These are phyloP conservation scores for Claviceps citrina DNA, from an alignment of 2,329 filamentous ascomycete genomes.

Conservation along the genomic window DNA sequence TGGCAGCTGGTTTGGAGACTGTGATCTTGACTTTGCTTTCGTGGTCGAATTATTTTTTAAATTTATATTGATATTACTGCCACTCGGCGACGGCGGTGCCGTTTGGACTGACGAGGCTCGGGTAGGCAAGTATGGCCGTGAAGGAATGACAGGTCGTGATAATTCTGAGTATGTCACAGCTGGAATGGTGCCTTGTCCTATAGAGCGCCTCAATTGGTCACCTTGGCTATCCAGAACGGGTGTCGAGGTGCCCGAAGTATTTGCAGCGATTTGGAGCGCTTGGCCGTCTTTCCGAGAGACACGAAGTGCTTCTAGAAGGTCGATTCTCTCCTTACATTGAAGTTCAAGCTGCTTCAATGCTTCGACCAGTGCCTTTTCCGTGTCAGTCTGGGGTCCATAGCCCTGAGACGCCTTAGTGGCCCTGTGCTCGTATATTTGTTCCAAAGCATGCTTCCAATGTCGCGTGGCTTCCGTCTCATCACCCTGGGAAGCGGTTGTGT, in stretches of 20 bases:
- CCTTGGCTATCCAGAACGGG: constrained; percentile 7
- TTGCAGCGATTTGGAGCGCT: constrained; percentile 5
- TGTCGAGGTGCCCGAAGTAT: constrained; percentile 11
- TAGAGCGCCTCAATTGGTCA: constrained; percentile 37
- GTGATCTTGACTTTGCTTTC: constrained; percentile 13
- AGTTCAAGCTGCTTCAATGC: constrained; percentile 71
- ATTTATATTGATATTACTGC: constrained; percentile 12
- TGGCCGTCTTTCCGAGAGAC: constrained; percentile 37
- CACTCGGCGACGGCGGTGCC: constrained; percentile 17
- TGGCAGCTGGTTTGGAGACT: constrained; percentile 19
- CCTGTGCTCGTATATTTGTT: constrained; percentile 77
- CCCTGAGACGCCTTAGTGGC: constrained; percentile 56
- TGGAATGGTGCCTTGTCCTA: constrained; percentile 69
- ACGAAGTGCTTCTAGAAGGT: constrained; percentile 68
- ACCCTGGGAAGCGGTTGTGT: constrained; percentile 30
- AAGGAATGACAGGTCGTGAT: constrained; percentile 49
- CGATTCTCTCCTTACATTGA: constrained; percentile 86
- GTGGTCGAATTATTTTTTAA: constrained; percentile 7
- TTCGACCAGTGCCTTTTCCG: constrained; percentile 67
- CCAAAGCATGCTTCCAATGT: constrained; percentile 78
- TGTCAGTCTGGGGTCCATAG: constrained; percentile 60
- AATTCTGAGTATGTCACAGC: constrained; percentile 66
- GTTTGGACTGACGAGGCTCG: constrained; percentile 37
- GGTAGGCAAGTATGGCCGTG: constrained; percentile 40
- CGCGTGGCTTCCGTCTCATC: constrained; percentile 82